A percentile compares a stretch with the other conserved stretches of the same genome.
These are phyloP conservation scores for Nepenthes alata DNA, from an alignment of 179 eudicot species.

Conservation along the genomic window DNA sequence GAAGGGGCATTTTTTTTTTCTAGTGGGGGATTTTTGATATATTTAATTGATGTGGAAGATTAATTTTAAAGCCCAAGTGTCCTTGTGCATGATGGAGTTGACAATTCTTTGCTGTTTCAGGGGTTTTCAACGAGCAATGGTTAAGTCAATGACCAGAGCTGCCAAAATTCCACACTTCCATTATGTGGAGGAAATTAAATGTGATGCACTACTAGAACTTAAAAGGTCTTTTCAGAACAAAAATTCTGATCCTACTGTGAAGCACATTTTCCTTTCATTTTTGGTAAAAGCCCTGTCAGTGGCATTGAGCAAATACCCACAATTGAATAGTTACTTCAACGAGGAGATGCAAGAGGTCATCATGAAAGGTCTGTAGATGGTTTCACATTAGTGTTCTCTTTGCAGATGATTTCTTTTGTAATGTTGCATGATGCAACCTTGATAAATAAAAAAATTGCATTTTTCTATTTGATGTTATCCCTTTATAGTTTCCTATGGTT, in stretches of 20 bases:
- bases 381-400: neutral
- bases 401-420: neutral
- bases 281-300: constrained; percentile 75
- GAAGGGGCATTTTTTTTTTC: neutral
- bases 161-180: constrained; percentile 88
- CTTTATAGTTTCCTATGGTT: too few species aligned
- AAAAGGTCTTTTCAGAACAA: constrained; percentile 62
- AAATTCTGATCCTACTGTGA: constrained; percentile 70
- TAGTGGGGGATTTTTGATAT: neutral
- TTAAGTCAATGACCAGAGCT: constrained; percentile 89
- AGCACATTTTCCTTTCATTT: constrained; percentile 79
- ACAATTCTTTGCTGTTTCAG: constrained; percentile 27
- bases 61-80: neutral
- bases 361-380: constrained; percentile 47
- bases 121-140: constrained; percentile 97
- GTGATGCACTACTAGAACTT: constrained; percentile 63
- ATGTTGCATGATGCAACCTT: neutral
- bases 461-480: too few species aligned
- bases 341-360: constrained; percentile 56
- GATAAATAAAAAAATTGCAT: neutral
- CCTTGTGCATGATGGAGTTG: neutral
- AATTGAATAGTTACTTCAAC: constrained; percentile 63
- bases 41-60: neutral
- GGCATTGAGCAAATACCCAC: constrained; percentile 65
- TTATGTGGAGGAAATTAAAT: constrained; percentile 80